A percentile compares a stretch with the other conserved stretches of the same genome.
Conservation (phyloP, 2,329 filamentous ascomycete genomes). For the Drechslera avenae region DNA sequence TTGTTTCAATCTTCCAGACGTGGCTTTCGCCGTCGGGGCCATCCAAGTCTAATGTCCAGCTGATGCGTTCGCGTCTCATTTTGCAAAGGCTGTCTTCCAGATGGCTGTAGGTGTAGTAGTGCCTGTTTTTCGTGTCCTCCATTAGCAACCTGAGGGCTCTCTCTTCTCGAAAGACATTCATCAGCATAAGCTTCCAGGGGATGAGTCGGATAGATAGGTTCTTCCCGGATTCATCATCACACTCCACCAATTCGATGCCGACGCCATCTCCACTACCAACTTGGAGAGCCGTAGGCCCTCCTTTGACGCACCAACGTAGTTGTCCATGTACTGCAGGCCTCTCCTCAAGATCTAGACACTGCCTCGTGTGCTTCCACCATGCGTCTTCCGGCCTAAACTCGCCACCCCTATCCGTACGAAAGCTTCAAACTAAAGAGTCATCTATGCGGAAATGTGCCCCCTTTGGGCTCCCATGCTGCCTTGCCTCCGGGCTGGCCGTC, state of each 20-base stretch:
- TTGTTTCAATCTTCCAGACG: conserved; percentile 1
- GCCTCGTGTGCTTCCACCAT: neutral
- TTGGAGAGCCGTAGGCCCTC: neutral
- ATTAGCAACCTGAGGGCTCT: neutral
- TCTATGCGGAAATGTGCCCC: neutral
- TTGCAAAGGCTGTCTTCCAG: neutral
- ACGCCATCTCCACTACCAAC: neutral
- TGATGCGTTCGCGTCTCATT: neutral
- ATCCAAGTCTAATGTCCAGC: neutral
- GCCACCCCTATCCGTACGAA: neutral
- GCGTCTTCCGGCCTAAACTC: neutral
- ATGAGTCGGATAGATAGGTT: neutral
- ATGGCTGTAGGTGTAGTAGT: neutral
- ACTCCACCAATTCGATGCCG: neutral
- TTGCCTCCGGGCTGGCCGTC: neutral
- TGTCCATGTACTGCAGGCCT: neutral
- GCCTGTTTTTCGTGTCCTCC: neutral
- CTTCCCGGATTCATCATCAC: neutral
- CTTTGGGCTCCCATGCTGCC: neutral
- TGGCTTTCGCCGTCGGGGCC: neutral
- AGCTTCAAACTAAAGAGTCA: neutral
- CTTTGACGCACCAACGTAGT: conserved; percentile 1
- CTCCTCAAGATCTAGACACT: neutral
- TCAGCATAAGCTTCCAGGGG: conserved; percentile 1
- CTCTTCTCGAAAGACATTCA: neutral